Base-by-base conservation (phyloP, 805 yeast genomes). In the Ogataea zsoltii region DNA sequence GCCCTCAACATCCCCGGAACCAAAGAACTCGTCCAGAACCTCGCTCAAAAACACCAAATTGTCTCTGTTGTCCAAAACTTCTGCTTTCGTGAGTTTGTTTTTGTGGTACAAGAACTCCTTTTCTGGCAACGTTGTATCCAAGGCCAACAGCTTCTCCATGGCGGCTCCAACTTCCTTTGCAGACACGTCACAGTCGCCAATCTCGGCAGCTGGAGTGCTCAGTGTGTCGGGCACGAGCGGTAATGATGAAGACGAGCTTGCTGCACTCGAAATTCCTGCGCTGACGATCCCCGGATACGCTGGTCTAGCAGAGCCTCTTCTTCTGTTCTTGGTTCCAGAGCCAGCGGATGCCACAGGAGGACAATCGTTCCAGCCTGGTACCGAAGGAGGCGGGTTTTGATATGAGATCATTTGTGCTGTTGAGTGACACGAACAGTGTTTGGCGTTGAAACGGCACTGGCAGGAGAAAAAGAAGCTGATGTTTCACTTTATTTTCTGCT, bases 281-380 rank as follows among this genome's bases (percentile, higher is more conserved):
- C 25, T 19, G 15, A 7, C 15, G 26, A 25, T 6, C n/a, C 37
- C 28, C 13, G 33, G 15, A n/a, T 37, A 37, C 32, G 32, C 21
- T 13, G 40, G 40, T n/a, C 40, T 26, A 14, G 40, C 23, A 9
- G 40, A 37, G 6, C 40, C 40, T 25, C 40, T 37, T 26, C 40
- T 37, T 28, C 25, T 38, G 21, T 5, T 9, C 14, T 15, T 33
- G 37, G 32, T 36, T 14, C 15, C 17, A 5, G 41, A 23, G 21
- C 45, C 48, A 25, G 59, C 55, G 7, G 62, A 50, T 1, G 71
- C 63, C 11, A 34, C 33, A 16, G 31, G 42, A 0, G 83, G 83
- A 56, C 83, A 80, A 59, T 81, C 87, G 55, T 81, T 81, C 85
- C 85, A 81, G 12, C 85, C 85, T 3, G 57, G 39, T 13, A 55